Base-by-base conservation (phyloP, 208 protist species). In the Strigomonas galati region DNA sequence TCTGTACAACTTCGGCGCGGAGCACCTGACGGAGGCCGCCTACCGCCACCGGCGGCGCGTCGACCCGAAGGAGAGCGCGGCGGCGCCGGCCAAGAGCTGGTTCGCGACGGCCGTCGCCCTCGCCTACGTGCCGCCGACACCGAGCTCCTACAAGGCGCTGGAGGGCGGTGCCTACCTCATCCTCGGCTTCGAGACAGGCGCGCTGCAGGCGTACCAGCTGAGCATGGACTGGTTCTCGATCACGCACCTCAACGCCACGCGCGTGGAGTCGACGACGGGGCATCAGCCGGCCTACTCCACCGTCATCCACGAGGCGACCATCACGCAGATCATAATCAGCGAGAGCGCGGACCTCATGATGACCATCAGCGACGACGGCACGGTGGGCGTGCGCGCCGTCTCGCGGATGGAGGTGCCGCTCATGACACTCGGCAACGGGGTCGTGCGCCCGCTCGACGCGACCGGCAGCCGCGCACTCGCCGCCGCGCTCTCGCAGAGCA, bases 181-280 rank as follows among this genome's bases (percentile, higher is more conserved):
- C 6, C 52, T 92, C 30, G 91, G 91, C 32, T 96, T 91, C 58
- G 82, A 86, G 26, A 82, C 84, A 21, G 87, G 87, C 24, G 70
- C 86, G 0, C 26, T 96, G 49, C 87, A 93, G 72, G 62, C 79
- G 30, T 95, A 88, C 60, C 65, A 60, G 52, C 68, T 95, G 35
- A 76, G 67, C 37, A n/a, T 55, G 23, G 65, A 72, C 37, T 93
- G 87, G 84, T 96, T 96, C 57, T 64, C 74, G 6, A 65, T 87
- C 14, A 69, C 59, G 14, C 74, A 82, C 43, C 46, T 81, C 40
- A 81, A 79, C 26, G 62, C 73, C n/a, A 83, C 81, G 44, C 71
- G 89, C 14, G 74, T 87, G 23, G 89, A 91, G 68, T 78, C 86
- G 26, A 74, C 86, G 14, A 65, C 67, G 21, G 56, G 72, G 51